These are phyloP conservation scores for Lactifluus hygrophoroides DNA, from an alignment of 768 basidiomycete genomes.

Conservation along the genomic window DNA sequence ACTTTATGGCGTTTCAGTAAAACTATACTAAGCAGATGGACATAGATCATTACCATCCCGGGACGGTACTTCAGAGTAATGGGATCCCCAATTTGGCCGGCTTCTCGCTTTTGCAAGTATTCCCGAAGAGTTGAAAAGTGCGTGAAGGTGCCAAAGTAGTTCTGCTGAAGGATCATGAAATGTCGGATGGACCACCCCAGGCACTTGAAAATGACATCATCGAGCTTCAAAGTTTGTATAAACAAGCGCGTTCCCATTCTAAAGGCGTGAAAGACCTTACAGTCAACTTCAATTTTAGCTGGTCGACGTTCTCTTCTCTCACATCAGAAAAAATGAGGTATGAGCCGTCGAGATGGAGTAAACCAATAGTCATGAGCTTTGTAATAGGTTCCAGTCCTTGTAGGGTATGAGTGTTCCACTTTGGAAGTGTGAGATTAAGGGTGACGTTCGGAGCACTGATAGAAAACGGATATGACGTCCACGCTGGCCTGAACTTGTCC, in stretches of 20 bases:
- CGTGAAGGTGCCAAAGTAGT: slow-evolving; percentile 91
- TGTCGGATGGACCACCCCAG: slow-evolving; percentile 87
- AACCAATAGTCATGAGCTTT: slow-evolving; percentile 51
- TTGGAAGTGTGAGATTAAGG: slow-evolving; percentile 62
- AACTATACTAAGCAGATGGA: neutral
- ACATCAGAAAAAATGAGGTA: slow-evolving; percentile 69
- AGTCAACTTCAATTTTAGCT: slow-evolving; percentile 56
- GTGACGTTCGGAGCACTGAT: slow-evolving; percentile 50
- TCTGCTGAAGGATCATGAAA: slow-evolving; percentile 82
- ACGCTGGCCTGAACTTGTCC: slow-evolving; percentile 63
- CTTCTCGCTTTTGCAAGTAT: slow-evolving; percentile 62
- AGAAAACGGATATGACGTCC: slow-evolving; percentile 55
- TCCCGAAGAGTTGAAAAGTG: slow-evolving; percentile 85
- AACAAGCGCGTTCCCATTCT: neutral
- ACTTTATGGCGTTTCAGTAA: slow-evolving; percentile 33
- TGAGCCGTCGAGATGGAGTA: slow-evolving; percentile 52
- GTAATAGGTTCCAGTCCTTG: slow-evolving; percentile 53
- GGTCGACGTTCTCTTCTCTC: slow-evolving; percentile 65
- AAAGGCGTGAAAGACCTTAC: slow-evolving; percentile 32
- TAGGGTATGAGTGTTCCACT: slow-evolving; percentile 81
- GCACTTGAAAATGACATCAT: slow-evolving; percentile 52
- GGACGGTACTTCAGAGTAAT: slow-evolving; percentile 70
- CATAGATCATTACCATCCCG: slow-evolving; percentile 46
- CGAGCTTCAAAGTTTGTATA: slow-evolving; percentile 30
- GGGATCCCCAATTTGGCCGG: slow-evolving; percentile 70